Evolutionary conservation across 2,329 filamentous ascomycete genomes (phyloP), one percentile per base, ranked within the genome.

Genomic region (Immersiporthe knoxdaviesiana): DNA sequence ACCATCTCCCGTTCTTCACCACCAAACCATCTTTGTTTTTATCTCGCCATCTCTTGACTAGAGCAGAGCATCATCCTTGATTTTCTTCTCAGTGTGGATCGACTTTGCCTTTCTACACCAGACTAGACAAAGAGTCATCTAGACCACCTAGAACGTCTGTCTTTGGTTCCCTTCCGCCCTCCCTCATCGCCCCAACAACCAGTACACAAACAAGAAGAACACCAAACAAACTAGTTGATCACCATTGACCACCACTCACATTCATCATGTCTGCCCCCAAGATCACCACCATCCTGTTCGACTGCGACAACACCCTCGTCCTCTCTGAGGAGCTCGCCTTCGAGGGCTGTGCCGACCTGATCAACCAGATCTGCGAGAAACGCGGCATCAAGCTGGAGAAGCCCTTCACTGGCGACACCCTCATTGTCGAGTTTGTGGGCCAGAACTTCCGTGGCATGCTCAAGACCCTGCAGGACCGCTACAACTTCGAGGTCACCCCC

Each of bases 371-470:
- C 79, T 89, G 95, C 78, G 84, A 86, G 75, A 86, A 91, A 77
- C 68, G 60, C 32, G 82, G 85, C 75, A 84, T 93, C 75, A 77
- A 84, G 35, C 70, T 75, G 70, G 74, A 79, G 39, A 84, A 88
- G 74, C 88, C 87, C 78, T 97, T 97, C 84, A 94, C 92, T 4
- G 91, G 91, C 76, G 87, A 90, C 62, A 85, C 89, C 70, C 90
- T 97, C 72, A 92, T 97, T 82, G 84, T 85, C 74, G 92, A 97
- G 82, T 97, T 97, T 76, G 93, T 97, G 75, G 94, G 94, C 75
- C 91, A 96, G 80, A 97, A 97, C 87, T 97, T 97, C 87, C 92
- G 93, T 74, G 92, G 93, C 81, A 97, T 97, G 92, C 90, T 97
- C 82, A 81, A 84, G 70, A 89, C 88, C 71, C 88, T 97, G 71